Base-by-base conservation (phyloP, 2,329 filamentous ascomycete genomes). In the Venturia oleaginea region DNA sequence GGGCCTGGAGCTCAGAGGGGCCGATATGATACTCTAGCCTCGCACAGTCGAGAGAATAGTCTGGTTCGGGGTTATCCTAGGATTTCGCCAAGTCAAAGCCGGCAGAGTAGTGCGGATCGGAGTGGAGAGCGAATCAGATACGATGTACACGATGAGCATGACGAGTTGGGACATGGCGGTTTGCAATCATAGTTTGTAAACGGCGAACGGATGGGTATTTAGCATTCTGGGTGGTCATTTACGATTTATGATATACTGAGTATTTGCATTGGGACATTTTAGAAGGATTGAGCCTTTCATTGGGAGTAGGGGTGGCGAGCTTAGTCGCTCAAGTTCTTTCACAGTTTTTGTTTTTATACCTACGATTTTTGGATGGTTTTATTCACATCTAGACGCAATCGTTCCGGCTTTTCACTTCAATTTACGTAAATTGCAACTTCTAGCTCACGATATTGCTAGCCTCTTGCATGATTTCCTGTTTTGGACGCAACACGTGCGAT, bases 41-140 rank as follows among this genome's bases (percentile, higher is more conserved):
- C 51, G 51, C 51, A 57, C 19, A 57, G 51, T 57, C 51, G 51
- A n/a, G 51, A 57, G 51, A 57, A 34, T 17, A 57, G 51, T 34
- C 15, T 34, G 13, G 51, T 27, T 34, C 27, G 8, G 30, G 51
- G 51, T 27, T 24, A 27, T 27, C 24, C 46, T 22, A 51, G 46
- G 11, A 51, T 27, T 4, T 51, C 46, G 22, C 22, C 46, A 4
- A 27, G 22, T 57, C 30, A 57, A 34, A 34, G 51, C 19, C 51
- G 46, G 46, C 46, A 27, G 22, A 51, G 22, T 51, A 51, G 51
- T 34, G 30, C 34, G 51, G 51, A 57, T 32, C 27, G 27, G 19
- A 22, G 8, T 34, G 51, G 27, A 5, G 51, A 30, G n/a, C 51
- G 27, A 6, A 30, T 32, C 1, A 32, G 27, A 34, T 57, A 57